phyloP scores from a whole-genome alignment of 305 asterid species.

The Fraxinus angustifolia region DNA sequence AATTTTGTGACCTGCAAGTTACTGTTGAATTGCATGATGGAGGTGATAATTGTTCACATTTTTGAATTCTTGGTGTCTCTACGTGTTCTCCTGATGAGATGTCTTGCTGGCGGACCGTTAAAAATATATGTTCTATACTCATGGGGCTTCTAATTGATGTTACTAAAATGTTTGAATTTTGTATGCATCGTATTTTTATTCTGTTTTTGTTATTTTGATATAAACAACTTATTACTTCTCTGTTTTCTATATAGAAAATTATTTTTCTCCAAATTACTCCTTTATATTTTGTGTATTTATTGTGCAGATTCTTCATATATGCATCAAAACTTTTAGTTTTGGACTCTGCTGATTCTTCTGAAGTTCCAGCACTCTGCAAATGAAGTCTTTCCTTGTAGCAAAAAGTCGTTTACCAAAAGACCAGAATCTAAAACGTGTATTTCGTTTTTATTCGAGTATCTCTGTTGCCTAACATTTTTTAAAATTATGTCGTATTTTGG shows the following conservation, averaged over 20 bases:
- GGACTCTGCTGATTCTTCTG: conserved; percentile 85
- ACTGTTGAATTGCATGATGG: neutral
- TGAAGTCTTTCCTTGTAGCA: conserved; percentile 66
- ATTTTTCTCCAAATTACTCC: conserved; percentile 11
- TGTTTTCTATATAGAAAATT: neutral
- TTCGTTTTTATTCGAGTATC: conserved; percentile 25
- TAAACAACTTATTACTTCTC: neutral
- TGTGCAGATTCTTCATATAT: conserved; percentile 45
- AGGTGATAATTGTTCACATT: neutral
- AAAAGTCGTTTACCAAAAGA: conserved; percentile 35
- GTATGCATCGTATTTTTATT: neutral
- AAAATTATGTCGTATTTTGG: conserved; percentile 28
- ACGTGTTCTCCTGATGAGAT: neutral
- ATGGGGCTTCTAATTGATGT: neutral
- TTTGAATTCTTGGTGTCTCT: neutral
- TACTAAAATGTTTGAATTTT: neutral
- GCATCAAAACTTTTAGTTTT: conserved; percentile 41
- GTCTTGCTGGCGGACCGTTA: neutral
- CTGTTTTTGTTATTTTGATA: neutral
- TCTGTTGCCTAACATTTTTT: conserved; percentile 19
- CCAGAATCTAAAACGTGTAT: conserved; percentile 36
- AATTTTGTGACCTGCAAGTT: neutral
- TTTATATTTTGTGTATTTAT: conserved; percentile 32
- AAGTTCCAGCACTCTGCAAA: conserved; percentile 82
- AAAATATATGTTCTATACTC: neutral